Base-by-base conservation (phyloP, 2,329 filamentous ascomycete species). In the Fusarium floridanum region DNA sequence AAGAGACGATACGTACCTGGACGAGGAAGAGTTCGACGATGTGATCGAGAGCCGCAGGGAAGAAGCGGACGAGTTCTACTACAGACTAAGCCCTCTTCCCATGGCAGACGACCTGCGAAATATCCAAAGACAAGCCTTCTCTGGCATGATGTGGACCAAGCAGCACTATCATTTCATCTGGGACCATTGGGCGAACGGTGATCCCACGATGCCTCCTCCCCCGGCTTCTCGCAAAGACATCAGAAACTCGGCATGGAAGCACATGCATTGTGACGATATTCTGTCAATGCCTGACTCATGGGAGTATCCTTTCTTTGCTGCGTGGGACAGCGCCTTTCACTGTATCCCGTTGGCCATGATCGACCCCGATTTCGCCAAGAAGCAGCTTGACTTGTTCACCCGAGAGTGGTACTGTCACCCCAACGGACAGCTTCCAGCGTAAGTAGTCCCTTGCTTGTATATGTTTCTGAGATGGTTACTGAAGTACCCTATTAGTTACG, bases 351-450 rank as follows among this genome's bases (percentile, higher is more conserved):
- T 98, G 71, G 94, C 97, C 43, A 98, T 98, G 95, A 95, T 98
- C 73, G 96, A 98, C 79, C 97, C 96, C 0, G 96, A 98, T 48
- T 98, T 98, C 79, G 95, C 96, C 65, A 98, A 98, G 90, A 98
- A 98, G 86, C 96, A 98, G 84, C 91, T 98, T 60, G 97, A 98
- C 81, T 86, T 98, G 48, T 96, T 98, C 81, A 98, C 96, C 3
- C 90, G 96, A 79, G 97, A 98, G 85, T 98, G 96, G 97, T 98
- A 98, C 86, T 98, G 97, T 89, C 96, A 98, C 83, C 96, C 96
- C 17, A 98, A 98, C 79, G 97, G 96, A 55, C 96, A 98, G 83
- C 86, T 98, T 41, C 95, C 95, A 61, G 95, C 96, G 77, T 97
- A 92, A 82, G 87, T 85, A 17, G 20, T 7, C 11, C 5, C n/a